Conservation (phyloP, 1,139 yeast genomes). For the Candida anutae region DNA sequence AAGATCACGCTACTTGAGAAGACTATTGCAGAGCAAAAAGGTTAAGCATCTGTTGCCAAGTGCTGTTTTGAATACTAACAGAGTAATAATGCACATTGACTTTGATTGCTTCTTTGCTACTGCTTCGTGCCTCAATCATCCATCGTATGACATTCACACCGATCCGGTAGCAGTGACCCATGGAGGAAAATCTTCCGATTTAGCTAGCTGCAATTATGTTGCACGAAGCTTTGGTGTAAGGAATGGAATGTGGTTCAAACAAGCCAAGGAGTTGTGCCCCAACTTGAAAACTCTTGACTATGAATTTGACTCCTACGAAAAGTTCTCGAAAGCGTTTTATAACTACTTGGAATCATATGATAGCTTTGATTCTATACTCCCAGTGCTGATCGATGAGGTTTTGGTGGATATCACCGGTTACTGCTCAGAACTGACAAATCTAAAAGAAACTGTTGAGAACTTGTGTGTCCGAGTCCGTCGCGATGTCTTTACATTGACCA, state of each 20-base stretch:
- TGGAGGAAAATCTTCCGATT: slow-evolving; percentile 63
- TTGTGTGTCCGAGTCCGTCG: slow-evolving; percentile 36
- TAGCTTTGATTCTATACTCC: slow-evolving; percentile 55
- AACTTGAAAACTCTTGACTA: slow-evolving; percentile 55
- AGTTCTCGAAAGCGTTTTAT: slow-evolving; percentile 39
- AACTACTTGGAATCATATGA: slow-evolving; percentile 41
- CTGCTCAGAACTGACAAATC: slow-evolving; percentile 8
- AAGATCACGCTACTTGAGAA: slow-evolving; percentile 47
- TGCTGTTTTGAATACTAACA: slow-evolving; percentile 1
- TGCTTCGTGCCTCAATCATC: slow-evolving; percentile 58
- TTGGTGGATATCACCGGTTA: slow-evolving; percentile 56
- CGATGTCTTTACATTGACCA: slow-evolving; percentile 39
- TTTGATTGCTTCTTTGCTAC: slow-evolving; percentile 93
- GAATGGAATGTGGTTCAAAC: slow-evolving; percentile 85
- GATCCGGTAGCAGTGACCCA: slow-evolving; percentile 82
- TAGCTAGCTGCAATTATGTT: slow-evolving; percentile 88
- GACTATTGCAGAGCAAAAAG: slow-evolving; percentile 20
- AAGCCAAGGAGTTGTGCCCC: slow-evolving; percentile 62
- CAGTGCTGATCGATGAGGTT: slow-evolving; percentile 91
- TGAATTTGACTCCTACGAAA: slow-evolving; percentile 69
- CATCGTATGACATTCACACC: slow-evolving; percentile 45
- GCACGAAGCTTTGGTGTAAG: slow-evolving; percentile 68
- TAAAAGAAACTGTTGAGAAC: slow-evolving; percentile 11
- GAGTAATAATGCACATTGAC: slow-evolving; percentile 68
- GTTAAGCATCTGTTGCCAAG: slow-evolving; percentile 3